Evolutionary conservation across 2,329 filamentous ascomycete genomes (phyloP).

Genomic region (Shiraia bambusicola): DNA sequence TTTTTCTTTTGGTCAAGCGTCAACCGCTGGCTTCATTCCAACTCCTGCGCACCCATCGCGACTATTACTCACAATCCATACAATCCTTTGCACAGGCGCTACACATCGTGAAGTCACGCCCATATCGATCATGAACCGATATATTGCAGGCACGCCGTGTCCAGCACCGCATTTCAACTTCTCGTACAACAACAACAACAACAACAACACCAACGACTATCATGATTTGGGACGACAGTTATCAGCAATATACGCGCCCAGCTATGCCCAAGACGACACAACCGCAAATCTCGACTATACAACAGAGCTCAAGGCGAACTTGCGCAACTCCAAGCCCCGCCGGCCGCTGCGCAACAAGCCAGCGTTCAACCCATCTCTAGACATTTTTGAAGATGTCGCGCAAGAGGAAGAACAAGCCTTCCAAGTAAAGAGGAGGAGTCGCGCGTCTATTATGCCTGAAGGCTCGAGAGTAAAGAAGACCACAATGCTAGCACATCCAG

Average conservation of each 20-base stretch:
- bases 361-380: conserved; percentile 36
- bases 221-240: conserved; percentile 30
- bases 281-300: conserved; percentile 45
- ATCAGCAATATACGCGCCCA: conserved; percentile 38
- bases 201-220: conserved; percentile 10
- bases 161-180: conserved; percentile 35
- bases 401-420: conserved; percentile 36
- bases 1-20: no score
- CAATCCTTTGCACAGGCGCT: conserved; percentile 22
- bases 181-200: conserved; percentile 2
- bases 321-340: conserved; percentile 37
- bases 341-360: conserved; percentile 34
- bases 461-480: conserved; percentile 26
- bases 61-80: not conserved
- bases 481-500: conserved; percentile 40
- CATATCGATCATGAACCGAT: conserved; percentile 34
- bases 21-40: no score
- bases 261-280: conserved; percentile 36
- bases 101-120: conserved; percentile 6
- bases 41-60: not conserved
- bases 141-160: conserved; percentile 40
- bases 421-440: conserved; percentile 28
- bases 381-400: conserved; percentile 44
- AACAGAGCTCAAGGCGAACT: conserved; percentile 34
- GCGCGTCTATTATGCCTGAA: conserved; percentile 29